A percentile compares a stretch with the other conserved stretches of the same genome.
phyloP scores from a whole-genome alignment of 805 yeast genomes.

The Hanseniaspora lachancei region DNA sequence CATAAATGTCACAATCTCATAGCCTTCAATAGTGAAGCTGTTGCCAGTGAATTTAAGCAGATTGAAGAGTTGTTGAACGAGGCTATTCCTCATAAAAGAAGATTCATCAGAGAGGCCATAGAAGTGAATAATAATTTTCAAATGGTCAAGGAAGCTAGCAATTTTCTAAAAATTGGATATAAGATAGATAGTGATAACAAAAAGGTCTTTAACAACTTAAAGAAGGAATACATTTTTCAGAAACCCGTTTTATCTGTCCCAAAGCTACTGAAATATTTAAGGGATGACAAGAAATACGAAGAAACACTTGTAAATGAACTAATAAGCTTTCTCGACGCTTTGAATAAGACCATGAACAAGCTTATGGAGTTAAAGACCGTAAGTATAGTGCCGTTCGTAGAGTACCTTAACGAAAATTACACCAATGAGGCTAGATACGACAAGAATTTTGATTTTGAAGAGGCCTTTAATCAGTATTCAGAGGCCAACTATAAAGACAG shows the following conservation, averaged over 20 bases:
- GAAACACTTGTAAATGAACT: neutral
- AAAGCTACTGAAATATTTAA: neutral
- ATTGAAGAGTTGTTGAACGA: neutral
- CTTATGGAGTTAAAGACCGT: neutral
- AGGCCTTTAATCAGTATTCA: neutral
- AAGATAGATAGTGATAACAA: constrained; percentile 2
- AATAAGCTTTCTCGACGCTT: neutral
- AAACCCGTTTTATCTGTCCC: neutral
- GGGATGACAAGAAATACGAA: neutral
- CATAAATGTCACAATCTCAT: neutral
- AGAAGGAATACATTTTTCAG: neutral
- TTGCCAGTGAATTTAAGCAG: neutral
- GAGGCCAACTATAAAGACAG: neutral
- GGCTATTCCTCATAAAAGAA: neutral
- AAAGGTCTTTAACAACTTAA: neutral
- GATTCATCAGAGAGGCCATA: neutral
- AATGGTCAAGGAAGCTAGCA: neutral
- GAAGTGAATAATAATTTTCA: too few relatives aligned
- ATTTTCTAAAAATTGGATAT: neutral
- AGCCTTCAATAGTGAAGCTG: neutral
- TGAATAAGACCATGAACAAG: neutral
- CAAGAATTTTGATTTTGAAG: neutral
- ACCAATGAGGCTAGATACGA: neutral
- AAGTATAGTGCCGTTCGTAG: neutral
- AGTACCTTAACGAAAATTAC: neutral